A percentile compares a stretch with the other conserved stretches of the same genome.
Conservation (phyloP, 257 asterid genomes). For the Apocynum venetum region DNA sequence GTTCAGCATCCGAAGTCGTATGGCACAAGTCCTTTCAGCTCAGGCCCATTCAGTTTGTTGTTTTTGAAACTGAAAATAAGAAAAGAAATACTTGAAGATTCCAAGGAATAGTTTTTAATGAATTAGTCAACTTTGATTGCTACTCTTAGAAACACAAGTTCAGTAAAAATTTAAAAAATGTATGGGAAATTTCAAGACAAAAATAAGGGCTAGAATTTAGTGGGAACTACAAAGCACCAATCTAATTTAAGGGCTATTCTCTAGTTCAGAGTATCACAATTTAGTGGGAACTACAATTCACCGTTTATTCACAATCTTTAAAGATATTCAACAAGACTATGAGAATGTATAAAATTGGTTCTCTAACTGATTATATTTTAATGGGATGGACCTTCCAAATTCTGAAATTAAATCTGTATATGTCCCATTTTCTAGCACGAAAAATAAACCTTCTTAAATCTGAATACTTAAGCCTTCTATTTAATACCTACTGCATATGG, state of each 20-base stretch:
- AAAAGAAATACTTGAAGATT: not conserved
- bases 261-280: too few species aligned
- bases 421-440: not conserved
- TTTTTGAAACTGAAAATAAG: constrained; percentile 51
- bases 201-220: not conserved
- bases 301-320: not conserved
- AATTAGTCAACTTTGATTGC: not conserved
- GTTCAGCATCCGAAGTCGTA: constrained; percentile 82
- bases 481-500: too few species aligned
- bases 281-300: not conserved
- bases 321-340: too few species aligned
- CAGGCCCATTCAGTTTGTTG: constrained; percentile 78
- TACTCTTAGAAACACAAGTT: too few species aligned
- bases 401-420: not conserved
- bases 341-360: not conserved
- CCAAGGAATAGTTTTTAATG: not conserved
- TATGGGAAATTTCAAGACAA: not conserved
- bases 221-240: not conserved
- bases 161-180: not conserved
- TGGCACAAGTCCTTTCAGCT: constrained; percentile 77
- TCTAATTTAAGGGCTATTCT: too few species aligned
- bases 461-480: too few species aligned
- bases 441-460: not conserved
- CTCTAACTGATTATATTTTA: not conserved
- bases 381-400: not conserved